These are phyloP conservation scores for Isoetes taiwanensis DNA, from an alignment of 75 land plant species.

Conservation along the genomic window DNA sequence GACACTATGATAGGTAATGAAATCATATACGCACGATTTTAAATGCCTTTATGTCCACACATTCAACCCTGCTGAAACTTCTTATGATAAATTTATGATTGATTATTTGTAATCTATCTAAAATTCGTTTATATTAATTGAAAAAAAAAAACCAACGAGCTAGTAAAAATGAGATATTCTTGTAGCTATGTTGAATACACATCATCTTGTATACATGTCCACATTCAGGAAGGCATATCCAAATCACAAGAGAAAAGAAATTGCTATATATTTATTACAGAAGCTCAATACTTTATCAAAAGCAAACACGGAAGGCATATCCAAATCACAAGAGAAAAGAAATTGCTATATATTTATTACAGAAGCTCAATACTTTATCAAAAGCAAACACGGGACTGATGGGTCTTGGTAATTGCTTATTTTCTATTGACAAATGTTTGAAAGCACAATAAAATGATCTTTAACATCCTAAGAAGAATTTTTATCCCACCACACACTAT, in stretches of 20 bases:
- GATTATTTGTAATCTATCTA: slow-evolving; percentile 74
- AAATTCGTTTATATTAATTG: no score
- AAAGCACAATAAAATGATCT: no score
- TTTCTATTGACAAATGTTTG: background rate
- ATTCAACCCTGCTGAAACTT: slow-evolving; percentile 87
- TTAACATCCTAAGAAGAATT: no score
- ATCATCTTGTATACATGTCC: slow-evolving; percentile 47
- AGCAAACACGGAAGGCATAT: no score
- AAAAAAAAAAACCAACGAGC: no score
- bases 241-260: slow-evolving; percentile 39
- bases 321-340: no score
- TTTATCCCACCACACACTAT: no score
- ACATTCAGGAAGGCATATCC: slow-evolving; percentile 46
- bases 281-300: slow-evolving; percentile 39
- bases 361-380: no score
- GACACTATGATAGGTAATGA: background rate
- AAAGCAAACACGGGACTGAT: slow-evolving; percentile 39
- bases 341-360: no score
- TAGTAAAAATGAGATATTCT: no score
- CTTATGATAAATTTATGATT: slow-evolving; percentile 87
- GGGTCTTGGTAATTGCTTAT: slow-evolving; percentile 45
- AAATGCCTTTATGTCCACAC: slow-evolving; percentile 21
- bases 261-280: slow-evolving; percentile 30
- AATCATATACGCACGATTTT: background rate
- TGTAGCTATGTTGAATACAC: slow-evolving; percentile 63